Evolutionary conservation across 148 eudicot species (phyloP).

Genomic region (Fagopyrum esculentum): DNA sequence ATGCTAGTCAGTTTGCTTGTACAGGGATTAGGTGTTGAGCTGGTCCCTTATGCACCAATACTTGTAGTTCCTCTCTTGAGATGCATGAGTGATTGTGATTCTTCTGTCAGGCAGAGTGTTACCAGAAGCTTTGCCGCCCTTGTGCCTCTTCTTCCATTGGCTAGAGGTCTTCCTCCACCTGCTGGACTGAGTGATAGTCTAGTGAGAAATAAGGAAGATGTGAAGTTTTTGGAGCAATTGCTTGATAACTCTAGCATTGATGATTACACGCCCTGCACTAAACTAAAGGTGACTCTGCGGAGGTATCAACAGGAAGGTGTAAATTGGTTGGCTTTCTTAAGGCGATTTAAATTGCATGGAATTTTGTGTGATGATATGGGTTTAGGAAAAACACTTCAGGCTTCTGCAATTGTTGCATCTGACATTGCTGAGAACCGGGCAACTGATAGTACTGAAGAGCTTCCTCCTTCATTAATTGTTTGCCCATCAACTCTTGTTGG

Average conservation of each 20-base stretch:
- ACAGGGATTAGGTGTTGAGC: conserved; percentile 81
- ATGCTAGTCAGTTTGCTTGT: conserved; percentile 92
- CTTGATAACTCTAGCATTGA: conserved; percentile 96
- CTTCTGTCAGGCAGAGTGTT: conserved; percentile 92
- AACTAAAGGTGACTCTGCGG: conserved; percentile 74
- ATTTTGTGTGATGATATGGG: conserved; percentile 99
- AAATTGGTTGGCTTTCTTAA: conserved; percentile 96
- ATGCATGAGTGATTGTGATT: conserved; percentile 97
- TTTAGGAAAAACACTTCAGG: conserved; percentile 98
- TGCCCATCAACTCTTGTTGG: conserved; percentile 99
- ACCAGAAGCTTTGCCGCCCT: conserved; percentile 97
- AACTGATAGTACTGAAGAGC: conserved; percentile 27
- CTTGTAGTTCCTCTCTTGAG: conserved; percentile 95
- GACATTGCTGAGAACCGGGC: conserved; percentile 75
- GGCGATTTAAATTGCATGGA: conserved; percentile 94
- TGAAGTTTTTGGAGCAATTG: conserved; percentile 86
- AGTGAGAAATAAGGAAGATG: conserved; percentile 76
- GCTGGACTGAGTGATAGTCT: conserved; percentile 58
- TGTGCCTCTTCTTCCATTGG: conserved; percentile 96
- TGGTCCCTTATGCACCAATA: conserved; percentile 87
- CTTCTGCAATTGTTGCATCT: conserved; percentile 95
- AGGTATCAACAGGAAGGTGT: conserved; percentile 99
- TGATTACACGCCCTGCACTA: conserved; percentile 76
- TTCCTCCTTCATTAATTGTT: conserved; percentile 66
- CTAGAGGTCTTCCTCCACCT: conserved; percentile 82